phyloP scores from a whole-genome alignment of 2,329 filamentous ascomycete species.

The Pseudopyricularia javanii region DNA sequence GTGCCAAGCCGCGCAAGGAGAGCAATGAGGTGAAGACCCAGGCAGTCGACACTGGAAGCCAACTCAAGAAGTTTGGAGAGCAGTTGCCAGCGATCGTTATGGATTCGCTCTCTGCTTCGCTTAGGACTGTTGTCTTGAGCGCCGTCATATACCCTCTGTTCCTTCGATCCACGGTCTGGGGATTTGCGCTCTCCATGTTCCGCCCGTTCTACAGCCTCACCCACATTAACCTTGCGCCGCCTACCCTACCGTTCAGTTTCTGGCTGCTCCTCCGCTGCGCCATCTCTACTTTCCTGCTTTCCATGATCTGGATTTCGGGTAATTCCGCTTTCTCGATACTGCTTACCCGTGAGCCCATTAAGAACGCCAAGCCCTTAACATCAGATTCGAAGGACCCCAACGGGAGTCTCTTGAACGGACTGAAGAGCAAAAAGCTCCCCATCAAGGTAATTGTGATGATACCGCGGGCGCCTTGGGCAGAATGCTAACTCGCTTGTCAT shows the following conservation, averaged over 20 bases:
- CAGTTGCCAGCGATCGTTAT: conserved; percentile 27
- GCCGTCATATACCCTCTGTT: conserved; percentile 49
- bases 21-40: conserved; percentile 2
- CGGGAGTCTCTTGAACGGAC: conserved; percentile 70
- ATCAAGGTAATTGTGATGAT: conserved; percentile 35
- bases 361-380: conserved; percentile 74
- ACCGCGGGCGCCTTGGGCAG: neutral
- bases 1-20: conserved; percentile 15
- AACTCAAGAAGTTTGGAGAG: conserved; percentile 20
- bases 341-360: conserved; percentile 68
- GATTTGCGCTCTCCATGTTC: conserved; percentile 55
- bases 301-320: conserved; percentile 62
- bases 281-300: conserved; percentile 52
- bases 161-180: conserved; percentile 54
- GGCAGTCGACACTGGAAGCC: conserved; percentile 12
- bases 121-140: conserved; percentile 28
- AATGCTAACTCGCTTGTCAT: conserved; percentile 5
- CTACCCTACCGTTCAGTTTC: conserved; percentile 40
- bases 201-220: conserved; percentile 66
- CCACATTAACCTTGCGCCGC: conserved; percentile 51
- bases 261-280: conserved; percentile 43
- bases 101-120: conserved; percentile 24
- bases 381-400: conserved; percentile 83
- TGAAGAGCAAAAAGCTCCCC: conserved; percentile 72
- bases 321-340: conserved; percentile 73